phyloP scores from a whole-genome alignment of 805 yeast species.

The Lipomyces yamadae region DNA sequence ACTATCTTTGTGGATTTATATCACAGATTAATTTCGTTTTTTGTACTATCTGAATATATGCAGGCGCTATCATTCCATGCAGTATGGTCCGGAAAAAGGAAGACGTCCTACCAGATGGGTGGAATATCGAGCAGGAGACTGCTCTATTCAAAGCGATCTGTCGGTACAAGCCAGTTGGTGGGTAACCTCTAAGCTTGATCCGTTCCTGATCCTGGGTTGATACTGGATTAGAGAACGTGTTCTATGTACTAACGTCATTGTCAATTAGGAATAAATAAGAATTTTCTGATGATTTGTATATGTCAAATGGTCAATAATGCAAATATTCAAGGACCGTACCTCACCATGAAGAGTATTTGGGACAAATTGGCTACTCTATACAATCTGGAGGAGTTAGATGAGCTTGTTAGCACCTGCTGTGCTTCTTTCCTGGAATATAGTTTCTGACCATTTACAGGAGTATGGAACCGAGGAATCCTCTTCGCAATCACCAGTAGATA shows the following conservation, averaged over 20 bases:
- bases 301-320: constrained; percentile 41
- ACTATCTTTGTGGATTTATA: no score
- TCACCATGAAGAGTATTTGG: constrained; percentile 62
- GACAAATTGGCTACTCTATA: constrained; percentile 58
- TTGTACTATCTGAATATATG: no score
- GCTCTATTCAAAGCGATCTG: constrained; percentile 64
- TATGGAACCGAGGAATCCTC: constrained; percentile 34
- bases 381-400: constrained; percentile 62
- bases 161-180: constrained; percentile 72
- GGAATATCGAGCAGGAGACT: constrained; percentile 69
- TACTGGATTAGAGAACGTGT: neutral
- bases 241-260: neutral
- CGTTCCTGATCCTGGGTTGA: neutral
- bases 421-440: neutral
- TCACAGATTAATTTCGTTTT: no score
- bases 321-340: constrained; percentile 37
- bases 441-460: constrained; percentile 30
- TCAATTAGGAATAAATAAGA: constrained; percentile 43
- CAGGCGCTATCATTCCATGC: neutral
- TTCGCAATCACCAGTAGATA: constrained; percentile 14
- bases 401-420: constrained; percentile 48
- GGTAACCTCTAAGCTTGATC: constrained; percentile 31
- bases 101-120: constrained; percentile 41
- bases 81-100: constrained; percentile 17
- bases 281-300: constrained; percentile 47